Evolutionary conservation across 1,139 yeast genomes (phyloP), one percentile per base, ranked within the genome.

Genomic region (Kluyveromyces marxianus): DNA sequence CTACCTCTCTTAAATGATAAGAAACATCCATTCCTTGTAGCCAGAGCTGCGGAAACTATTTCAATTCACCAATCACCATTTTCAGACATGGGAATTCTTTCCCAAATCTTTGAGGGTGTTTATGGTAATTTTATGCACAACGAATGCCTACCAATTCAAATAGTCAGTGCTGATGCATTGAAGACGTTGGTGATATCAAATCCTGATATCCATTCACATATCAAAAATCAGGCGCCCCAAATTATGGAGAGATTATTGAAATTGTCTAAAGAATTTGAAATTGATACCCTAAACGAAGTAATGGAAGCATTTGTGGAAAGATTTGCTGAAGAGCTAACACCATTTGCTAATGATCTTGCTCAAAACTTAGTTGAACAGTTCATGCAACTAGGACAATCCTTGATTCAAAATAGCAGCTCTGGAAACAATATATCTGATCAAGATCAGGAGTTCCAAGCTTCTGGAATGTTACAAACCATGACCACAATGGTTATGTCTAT

Each of bases 301-400:
- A 89, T 94, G 84, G 97, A 92, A 67, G 92, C 89, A 50, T 87
- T 95, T 63, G 97, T 92, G 32, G 96, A 89, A 58, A 77, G 78
- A 48, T 94, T 87, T 64, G 77, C 96, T 1, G 85, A 80, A 50
- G 95, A 90, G 65, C 72, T 92, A 51, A 88, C 90, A 50, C 97
- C 97, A 32, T 92, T 90, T 69, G 96, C 97, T 0, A 78, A 81
- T 40, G 94, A 87, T 55, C 72, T 92, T 56, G 92, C 94, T 66
- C 72, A 73, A 31, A 88, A 83, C 58, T 69, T 92, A 54, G 79
- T 82, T 24, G 84, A 82, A 46, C 97, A 90, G 63, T 84, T 89
- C 57, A 65, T 88, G 70, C 75, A 83, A 51, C 65, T 87, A 42
- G 81, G 87, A 2, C 69, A 70, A 32, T 95, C 90, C 50, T 69